A percentile compares a stretch with the other conserved stretches of the same genome.
These are phyloP conservation scores for Phialocephala sp. DNA, from an alignment of 2,329 filamentous ascomycete genomes.

Conservation along the genomic window DNA sequence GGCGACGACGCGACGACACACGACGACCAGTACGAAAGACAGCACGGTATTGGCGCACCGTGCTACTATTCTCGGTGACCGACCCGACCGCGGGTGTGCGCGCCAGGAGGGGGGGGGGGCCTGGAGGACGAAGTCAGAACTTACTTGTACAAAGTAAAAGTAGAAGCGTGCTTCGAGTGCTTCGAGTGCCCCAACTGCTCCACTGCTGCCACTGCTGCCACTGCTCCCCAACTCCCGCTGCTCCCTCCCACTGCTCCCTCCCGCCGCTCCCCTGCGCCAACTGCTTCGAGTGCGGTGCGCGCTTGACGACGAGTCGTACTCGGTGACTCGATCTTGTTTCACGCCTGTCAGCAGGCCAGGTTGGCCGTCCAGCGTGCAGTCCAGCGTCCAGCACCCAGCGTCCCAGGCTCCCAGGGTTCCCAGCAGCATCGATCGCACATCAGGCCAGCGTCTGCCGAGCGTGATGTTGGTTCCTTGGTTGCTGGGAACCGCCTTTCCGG, in stretches of 20 bases:
- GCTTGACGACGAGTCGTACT: background rate
- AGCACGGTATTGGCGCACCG: no score
- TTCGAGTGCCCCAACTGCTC: no score
- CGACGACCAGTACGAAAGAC: background rate
- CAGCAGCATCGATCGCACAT: background rate
- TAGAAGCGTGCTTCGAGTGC: no score
- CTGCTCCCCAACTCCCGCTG: no score
- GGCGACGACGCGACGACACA: background rate
- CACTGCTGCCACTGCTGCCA: no score
- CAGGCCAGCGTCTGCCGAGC: background rate
- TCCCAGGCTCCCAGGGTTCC: no score
- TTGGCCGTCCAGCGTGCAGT: no score
- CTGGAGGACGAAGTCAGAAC: background rate
- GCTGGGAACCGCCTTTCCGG: background rate
- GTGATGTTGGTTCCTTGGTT: background rate
- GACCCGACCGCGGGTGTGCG: background rate
- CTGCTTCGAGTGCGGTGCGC: no score
- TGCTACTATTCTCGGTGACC: background rate
- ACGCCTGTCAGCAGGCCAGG: slow-evolving; percentile 8
- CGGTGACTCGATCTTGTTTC: slow-evolving; percentile 12
- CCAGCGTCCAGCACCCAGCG: no score
- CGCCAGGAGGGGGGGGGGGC: background rate
- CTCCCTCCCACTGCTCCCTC: no score
- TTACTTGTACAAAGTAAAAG: no score
- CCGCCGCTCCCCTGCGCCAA: no score